Conservation (phyloP, 352 stramenopile species). For the Phytophthora fragariae region DNA sequence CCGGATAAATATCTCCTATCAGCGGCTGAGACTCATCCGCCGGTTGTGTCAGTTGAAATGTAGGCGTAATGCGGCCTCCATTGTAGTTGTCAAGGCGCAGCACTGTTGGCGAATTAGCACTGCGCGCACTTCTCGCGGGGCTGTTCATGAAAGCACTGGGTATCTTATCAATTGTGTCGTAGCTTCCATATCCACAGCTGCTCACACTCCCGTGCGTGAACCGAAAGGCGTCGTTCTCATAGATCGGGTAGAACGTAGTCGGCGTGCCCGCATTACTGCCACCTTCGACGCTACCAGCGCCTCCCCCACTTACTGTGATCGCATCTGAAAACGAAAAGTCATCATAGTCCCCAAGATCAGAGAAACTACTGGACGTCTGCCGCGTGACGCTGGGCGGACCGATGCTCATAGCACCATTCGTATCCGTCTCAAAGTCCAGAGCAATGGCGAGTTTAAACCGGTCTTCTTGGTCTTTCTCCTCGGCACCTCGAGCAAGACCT, state of each 20-base stretch:
- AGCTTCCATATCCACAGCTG: conserved; percentile 54
- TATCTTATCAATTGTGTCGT: conserved; percentile 49
- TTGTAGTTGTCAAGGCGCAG: conserved; percentile 46
- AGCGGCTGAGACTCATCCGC: conserved; percentile 72
- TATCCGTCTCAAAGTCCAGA: conserved; percentile 74
- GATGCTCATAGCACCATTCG: conserved; percentile 39
- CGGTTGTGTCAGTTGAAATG: conserved; percentile 56
- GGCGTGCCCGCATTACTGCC: conserved; percentile 47
- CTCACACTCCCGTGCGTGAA: conserved; percentile 66
- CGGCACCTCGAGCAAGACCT: conserved; percentile 25
- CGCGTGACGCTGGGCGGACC: conserved; percentile 59
- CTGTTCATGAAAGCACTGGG: conserved; percentile 40
- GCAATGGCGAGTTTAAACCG: conserved; percentile 64
- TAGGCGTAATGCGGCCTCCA: conserved; percentile 68
- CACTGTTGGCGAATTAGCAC: conserved; percentile 36
- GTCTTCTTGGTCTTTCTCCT: conserved; percentile 43
- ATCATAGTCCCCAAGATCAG: conserved; percentile 87
- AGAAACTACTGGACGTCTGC: conserved; percentile 91
- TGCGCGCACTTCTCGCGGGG: conserved; percentile 46
- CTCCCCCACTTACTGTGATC: conserved; percentile 45
- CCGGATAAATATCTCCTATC: conserved; percentile 70
- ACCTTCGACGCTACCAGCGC: conserved; percentile 40
- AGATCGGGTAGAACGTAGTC: conserved; percentile 82
- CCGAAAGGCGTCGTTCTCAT: conserved; percentile 76
- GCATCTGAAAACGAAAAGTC: conserved; percentile 81